phyloP scores from a whole-genome alignment of 1,139 yeast genomes.

The Debaryomyces sp. region DNA sequence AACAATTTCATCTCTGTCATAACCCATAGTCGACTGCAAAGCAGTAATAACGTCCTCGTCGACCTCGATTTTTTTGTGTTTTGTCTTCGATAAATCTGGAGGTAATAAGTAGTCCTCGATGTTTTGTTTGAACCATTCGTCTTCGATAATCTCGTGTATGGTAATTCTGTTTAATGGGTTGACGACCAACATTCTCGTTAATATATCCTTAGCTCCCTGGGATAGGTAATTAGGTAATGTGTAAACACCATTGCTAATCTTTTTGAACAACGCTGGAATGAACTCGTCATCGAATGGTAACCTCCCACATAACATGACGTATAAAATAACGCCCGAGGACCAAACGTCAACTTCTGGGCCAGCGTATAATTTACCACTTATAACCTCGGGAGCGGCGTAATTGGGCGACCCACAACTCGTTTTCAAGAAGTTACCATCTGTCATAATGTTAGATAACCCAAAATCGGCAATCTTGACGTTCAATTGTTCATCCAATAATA shows the following conservation, averaged over 20 bases:
- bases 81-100: slow-evolving; percentile 53
- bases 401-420: slow-evolving; percentile 98
- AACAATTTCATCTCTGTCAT: slow-evolving; percentile 81
- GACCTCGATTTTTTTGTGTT: slow-evolving; percentile 49
- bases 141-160: slow-evolving; percentile 91
- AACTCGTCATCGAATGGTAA: slow-evolving; percentile 98
- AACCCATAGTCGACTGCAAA: slow-evolving; percentile 88
- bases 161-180: slow-evolving; percentile 96
- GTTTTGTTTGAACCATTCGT: slow-evolving; percentile 90
- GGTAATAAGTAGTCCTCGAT: slow-evolving; percentile 84
- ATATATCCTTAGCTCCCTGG: slow-evolving; percentile 81
- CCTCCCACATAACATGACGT: slow-evolving; percentile 96
- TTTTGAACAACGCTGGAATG: slow-evolving; percentile 93
- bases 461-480: slow-evolving; percentile 97
- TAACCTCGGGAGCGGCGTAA: slow-evolving; percentile 98
- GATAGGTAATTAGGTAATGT: slow-evolving; percentile 89
- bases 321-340: slow-evolving; percentile 96
- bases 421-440: slow-evolving; percentile 94
- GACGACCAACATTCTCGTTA: slow-evolving; percentile 93
- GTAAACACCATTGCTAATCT: slow-evolving; percentile 93
- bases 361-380: slow-evolving; percentile 92
- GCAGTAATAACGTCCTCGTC: slow-evolving; percentile 84
- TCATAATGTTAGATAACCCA: slow-evolving; percentile 94
- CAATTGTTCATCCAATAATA: slow-evolving; percentile 84
- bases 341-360: slow-evolving; percentile 99